Conservation (phyloP, 2,329 filamentous ascomycete species). For the Alternaria dauci region DNA sequence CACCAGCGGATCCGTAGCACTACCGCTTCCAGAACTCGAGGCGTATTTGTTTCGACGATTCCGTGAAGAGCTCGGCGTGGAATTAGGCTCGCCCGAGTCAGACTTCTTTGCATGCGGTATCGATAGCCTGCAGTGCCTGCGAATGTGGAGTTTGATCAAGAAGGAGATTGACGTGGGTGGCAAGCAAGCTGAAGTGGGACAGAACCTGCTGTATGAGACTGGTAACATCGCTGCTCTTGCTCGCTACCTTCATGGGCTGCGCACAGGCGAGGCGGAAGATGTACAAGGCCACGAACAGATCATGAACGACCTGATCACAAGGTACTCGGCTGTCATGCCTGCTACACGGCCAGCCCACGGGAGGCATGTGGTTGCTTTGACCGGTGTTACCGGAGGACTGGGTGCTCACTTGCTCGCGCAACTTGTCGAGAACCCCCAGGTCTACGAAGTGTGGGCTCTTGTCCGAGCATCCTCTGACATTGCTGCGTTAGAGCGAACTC, state of each 20-base stretch:
- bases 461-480: constrained; percentile 57
- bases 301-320: constrained; percentile 59
- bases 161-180: constrained; percentile 61
- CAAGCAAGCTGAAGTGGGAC: constrained; percentile 53
- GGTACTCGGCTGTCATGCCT: constrained; percentile 48
- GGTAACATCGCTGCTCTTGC: constrained; percentile 60
- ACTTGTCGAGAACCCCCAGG: constrained; percentile 37
- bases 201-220: constrained; percentile 68
- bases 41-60: constrained; percentile 33
- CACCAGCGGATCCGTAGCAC: constrained; percentile 27
- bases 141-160: constrained; percentile 62
- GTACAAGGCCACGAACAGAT: constrained; percentile 51
- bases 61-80: constrained; percentile 28
- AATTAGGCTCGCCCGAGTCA: constrained; percentile 47
- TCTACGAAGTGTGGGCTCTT: constrained; percentile 60
- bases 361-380: constrained; percentile 54
- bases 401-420: constrained; percentile 65
- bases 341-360: not conserved
- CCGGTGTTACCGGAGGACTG: constrained; percentile 71
- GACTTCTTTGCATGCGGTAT: constrained; percentile 68
- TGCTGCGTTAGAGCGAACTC: constrained; percentile 46
- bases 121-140: constrained; percentile 67
- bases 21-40: constrained; percentile 45
- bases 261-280: constrained; percentile 47
- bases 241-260: constrained; percentile 55